phyloP scores from a whole-genome alignment of 331 rosid genomes.

The Quercus phellos region DNA sequence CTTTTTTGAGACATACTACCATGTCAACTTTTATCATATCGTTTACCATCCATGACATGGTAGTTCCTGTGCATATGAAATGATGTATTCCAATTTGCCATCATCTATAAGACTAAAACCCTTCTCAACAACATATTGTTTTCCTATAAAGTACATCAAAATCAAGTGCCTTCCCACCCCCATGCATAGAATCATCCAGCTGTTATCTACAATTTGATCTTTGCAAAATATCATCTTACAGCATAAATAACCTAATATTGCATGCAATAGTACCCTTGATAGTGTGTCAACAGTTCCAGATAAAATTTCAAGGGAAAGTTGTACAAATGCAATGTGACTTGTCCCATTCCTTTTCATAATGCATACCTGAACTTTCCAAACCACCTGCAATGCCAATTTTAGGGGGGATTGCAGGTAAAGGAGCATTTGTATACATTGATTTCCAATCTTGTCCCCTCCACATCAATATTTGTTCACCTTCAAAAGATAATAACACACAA shows the following conservation, averaged over 20 bases:
- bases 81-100: neutral
- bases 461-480: slow-evolving; percentile 75
- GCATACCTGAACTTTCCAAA: slow-evolving; percentile 43
- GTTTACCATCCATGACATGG: neutral
- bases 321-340: slow-evolving; percentile 5
- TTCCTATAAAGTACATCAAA: neutral
- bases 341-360: slow-evolving; percentile 5
- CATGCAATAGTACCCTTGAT: neutral
- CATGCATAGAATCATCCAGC: neutral
- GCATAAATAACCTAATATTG: neutral
- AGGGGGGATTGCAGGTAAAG: slow-evolving; percentile 26
- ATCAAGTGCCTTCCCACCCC: neutral
- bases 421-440: slow-evolving; percentile 42
- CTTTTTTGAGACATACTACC: neutral
- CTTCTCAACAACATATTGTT: neutral
- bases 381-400: slow-evolving; percentile 26
- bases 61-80: neutral
- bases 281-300: neutral
- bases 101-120: neutral
- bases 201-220: neutral
- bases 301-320: neutral
- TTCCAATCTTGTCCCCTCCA: slow-evolving; percentile 84
- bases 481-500: slow-evolving; percentile 84
- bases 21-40: neutral
- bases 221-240: neutral